Conservation (phyloP, 371 early-diverging fungal species). For the Lichtheimia corymbifera region DNA sequence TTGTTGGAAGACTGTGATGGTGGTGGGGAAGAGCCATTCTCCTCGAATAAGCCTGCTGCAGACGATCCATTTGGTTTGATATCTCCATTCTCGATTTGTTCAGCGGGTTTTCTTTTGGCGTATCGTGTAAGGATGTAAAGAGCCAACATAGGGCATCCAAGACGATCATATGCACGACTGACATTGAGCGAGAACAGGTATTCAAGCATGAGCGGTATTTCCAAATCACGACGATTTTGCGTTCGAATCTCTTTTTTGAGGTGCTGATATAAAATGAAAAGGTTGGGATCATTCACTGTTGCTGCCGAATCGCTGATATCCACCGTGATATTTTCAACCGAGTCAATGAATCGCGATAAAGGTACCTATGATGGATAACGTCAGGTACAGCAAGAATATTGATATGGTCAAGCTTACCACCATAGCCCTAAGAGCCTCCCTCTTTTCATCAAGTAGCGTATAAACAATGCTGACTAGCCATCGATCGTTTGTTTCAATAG, state of each 20-base stretch:
- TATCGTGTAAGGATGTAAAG: conserved; percentile 54
- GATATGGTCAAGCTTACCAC: conserved; percentile 42
- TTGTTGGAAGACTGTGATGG: conserved; percentile 10
- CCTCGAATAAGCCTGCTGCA: conserved; percentile 20
- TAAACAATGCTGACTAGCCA: conserved; percentile 76
- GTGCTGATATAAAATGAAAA: conserved; percentile 76
- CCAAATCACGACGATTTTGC: conserved; percentile 16
- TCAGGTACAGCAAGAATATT: too few relatives aligned
- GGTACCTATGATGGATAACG: neutral
- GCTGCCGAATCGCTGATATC: conserved; percentile 22
- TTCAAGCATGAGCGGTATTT: conserved; percentile 40
- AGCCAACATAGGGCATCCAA: conserved; percentile 78
- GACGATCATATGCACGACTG: conserved; percentile 68
- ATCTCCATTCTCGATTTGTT: conserved; percentile 1
- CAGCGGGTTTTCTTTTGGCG: neutral
- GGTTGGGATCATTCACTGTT: conserved; percentile 67
- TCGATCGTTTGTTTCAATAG: conserved; percentile 57
- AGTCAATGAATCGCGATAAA: neutral
- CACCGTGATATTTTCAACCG: neutral
- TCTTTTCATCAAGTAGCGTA: conserved; percentile 63
- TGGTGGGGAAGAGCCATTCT: conserved; percentile 3
- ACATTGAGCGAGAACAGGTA: conserved; percentile 61
- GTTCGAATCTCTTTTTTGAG: conserved; percentile 46
- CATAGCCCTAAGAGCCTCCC: conserved; percentile 66
- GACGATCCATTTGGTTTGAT: neutral